These are phyloP conservation scores for Gastrolobium bilobum DNA, from an alignment of 306 rosid genomes.

Conservation along the genomic window DNA sequence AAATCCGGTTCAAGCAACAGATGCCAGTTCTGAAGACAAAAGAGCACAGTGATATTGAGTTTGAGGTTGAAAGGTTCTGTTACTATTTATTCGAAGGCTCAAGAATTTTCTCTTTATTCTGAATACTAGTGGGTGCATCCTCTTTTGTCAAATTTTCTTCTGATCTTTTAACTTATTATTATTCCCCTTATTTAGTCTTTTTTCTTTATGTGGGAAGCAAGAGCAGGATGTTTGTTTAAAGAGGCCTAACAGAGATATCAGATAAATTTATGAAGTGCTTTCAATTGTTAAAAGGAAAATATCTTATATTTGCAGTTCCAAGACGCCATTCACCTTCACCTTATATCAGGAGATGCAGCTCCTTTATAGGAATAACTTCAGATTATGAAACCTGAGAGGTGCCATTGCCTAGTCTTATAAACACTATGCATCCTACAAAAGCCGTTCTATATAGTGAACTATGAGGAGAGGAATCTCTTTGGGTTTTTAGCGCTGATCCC, in stretches of 20 bases:
- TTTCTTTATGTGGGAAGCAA: slow-evolving; percentile 19
- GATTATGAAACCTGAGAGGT: background rate
- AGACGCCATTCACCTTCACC: background rate
- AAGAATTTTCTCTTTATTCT: slow-evolving; percentile 46
- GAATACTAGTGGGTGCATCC: slow-evolving; percentile 18
- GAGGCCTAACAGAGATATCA: slow-evolving; percentile 37
- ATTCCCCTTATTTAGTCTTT: background rate
- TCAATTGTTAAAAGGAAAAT: background rate
- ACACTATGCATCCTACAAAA: too few relatives aligned
- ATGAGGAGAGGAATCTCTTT: too few relatives aligned
- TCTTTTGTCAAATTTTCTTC: slow-evolving; percentile 47
- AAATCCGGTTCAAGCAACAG: slow-evolving; percentile 66
- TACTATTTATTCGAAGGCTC: slow-evolving; percentile 35
- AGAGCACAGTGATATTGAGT: slow-evolving; percentile 61
- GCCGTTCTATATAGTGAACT: too few relatives aligned
- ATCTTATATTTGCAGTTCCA: slow-evolving; percentile 9
- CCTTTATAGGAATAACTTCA: background rate
- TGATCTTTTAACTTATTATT: slow-evolving; percentile 27
- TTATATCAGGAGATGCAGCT: background rate
- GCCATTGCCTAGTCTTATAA: background rate
- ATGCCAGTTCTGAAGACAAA: slow-evolving; percentile 70
- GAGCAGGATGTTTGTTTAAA: slow-evolving; percentile 44
- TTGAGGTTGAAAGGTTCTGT: slow-evolving; percentile 41
- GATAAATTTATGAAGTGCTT: slow-evolving; percentile 41
- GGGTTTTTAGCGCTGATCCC: too few relatives aligned